Evolutionary conservation across 306 rosid species (phyloP), one percentile per base, ranked within the genome.

Genomic region (Hylodesmum podocarpum): DNA sequence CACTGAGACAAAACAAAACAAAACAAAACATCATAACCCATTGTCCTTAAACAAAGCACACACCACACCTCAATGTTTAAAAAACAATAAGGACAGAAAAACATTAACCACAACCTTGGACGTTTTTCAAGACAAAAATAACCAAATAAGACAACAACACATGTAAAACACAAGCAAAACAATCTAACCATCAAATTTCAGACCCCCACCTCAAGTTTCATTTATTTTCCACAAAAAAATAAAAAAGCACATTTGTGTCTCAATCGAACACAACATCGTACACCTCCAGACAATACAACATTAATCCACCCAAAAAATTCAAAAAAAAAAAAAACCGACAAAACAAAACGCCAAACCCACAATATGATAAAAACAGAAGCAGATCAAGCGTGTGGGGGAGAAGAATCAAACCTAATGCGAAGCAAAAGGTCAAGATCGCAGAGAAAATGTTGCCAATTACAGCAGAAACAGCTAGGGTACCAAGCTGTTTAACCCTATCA

Each of bases 371-470:
- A 66, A 55, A 65, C 28, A 54, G 49, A 51, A 65, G 62, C 66
- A 65, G 73, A 85, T 70, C 71, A 78, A 71, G 29, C 0, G 43
- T 11, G 2, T 1, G 1, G 55, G 12, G 24, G 12, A 44, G 12
- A 27, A 51, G 61, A 64, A 29, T 76, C 87, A 8, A 77, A 96
- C 99, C 99, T 84, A 96, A 82, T 24, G 99, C 99, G 62, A 96
- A 96, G 87, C 90, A 95, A 67, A 96, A 92, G 50, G 99, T 96
- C 85, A 96, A 85, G 91, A 96, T 96, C 88, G 97, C 99, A 19
- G 99, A 92, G 76, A 96, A 89, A 71, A 96, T 81, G 83, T 91
- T 96, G 47, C 96, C 96, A 75, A 96, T 76, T 39, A 96, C 71
- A 6, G 86, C 99, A 70, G 94, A 89, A 50, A 92, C 68, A 8